Evolutionary conservation across 163 green algal genomes (phyloP).

Genomic region (Chlorella variabilis): DNA sequence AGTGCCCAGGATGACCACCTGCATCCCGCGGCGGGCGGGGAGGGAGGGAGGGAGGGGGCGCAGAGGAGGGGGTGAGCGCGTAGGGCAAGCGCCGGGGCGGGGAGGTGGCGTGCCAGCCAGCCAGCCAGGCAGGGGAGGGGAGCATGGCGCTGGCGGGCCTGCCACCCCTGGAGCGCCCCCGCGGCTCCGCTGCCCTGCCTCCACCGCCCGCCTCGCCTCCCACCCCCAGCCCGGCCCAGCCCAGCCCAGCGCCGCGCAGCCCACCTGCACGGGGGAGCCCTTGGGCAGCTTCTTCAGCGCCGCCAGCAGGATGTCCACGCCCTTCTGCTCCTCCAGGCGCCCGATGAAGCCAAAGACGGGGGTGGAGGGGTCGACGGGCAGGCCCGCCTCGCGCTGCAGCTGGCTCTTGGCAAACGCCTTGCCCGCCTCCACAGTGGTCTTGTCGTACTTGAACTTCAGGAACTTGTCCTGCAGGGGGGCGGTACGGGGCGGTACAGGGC

Average conservation of each 20-base stretch:
- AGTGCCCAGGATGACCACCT: constrained; percentile 95
- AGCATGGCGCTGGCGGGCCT: too few species aligned
- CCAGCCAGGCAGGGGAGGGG: background rate
- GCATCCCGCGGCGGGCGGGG: constrained; percentile 17
- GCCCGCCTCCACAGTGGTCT: constrained; percentile 43
- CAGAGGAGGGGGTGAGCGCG: background rate
- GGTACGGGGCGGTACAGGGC: too few species aligned
- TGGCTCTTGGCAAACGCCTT: constrained; percentile 79
- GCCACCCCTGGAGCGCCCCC: too few species aligned
- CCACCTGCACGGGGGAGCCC: constrained; percentile 17
- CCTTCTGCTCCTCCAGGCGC: constrained; percentile 89
- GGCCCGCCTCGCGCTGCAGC: constrained; percentile 72
- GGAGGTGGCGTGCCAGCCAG: background rate
- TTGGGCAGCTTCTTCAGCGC: constrained; percentile 67
- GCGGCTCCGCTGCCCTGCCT: too few species aligned
- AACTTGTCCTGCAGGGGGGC: constrained; percentile 87
- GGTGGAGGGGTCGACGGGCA: constrained; percentile 56
- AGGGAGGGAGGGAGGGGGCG: background rate
- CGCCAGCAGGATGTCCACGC: constrained; percentile 84
- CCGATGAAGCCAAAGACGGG: constrained; percentile 86
- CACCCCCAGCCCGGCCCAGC: too few species aligned
- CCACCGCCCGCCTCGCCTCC: too few species aligned
- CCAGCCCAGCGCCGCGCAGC: background rate
- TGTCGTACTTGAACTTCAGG: constrained; percentile 80
- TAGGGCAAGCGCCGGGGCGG: background rate